phyloP scores from a whole-genome alignment of 306 rosid species.

The Pyrus betulifolia region DNA sequence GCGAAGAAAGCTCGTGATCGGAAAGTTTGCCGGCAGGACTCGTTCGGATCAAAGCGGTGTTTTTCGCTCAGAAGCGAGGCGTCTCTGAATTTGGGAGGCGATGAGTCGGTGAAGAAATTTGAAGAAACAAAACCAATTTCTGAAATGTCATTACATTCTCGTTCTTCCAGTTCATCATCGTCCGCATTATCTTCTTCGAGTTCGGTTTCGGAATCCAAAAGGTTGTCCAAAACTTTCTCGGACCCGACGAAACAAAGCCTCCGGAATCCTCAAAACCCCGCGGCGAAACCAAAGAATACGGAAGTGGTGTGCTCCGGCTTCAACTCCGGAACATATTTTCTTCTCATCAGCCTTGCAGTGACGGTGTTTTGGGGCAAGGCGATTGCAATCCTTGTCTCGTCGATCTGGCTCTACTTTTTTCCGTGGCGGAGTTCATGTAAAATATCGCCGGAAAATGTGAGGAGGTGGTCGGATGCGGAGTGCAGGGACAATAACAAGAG shows the following conservation, averaged over 20 bases:
- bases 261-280: neutral
- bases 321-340: constrained; percentile 24
- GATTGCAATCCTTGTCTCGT: constrained; percentile 36
- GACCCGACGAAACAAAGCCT: constrained; percentile 3
- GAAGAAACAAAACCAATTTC: constrained; percentile 1
- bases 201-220: constrained; percentile 11
- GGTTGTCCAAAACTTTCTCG: neutral
- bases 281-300: constrained; percentile 5
- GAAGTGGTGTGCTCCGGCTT: constrained; percentile 1
- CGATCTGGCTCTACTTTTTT: constrained; percentile 34
- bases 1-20: constrained; percentile 22
- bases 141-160: neutral
- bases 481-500: constrained; percentile 12
- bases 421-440: neutral
- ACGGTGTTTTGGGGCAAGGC: constrained; percentile 51
- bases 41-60: constrained; percentile 30
- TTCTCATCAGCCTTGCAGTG: constrained; percentile 38
- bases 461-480: constrained; percentile 21
- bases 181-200: constrained; percentile 18
- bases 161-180: constrained; percentile 2
- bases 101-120: constrained; percentile 2
- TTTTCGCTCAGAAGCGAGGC: constrained; percentile 7
- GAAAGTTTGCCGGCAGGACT: constrained; percentile 18
- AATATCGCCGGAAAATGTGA: constrained; percentile 3
- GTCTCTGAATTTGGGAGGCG: constrained; percentile 2